Evolutionary conservation across 2,329 filamentous ascomycete species (phyloP).

Genomic region (Talaromyces atroroseus): DNA sequence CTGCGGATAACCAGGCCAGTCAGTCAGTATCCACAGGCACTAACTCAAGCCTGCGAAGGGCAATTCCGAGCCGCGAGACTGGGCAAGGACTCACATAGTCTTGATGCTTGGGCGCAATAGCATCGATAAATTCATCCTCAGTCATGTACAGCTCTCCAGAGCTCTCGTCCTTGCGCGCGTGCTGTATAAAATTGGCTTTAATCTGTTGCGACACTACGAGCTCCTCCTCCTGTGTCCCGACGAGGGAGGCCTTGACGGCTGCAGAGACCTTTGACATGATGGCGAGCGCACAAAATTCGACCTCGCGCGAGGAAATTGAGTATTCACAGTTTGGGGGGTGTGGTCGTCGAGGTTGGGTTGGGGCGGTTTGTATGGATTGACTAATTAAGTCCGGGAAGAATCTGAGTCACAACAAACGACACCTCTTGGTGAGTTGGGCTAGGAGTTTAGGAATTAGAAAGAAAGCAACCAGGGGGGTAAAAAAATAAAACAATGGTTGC

Average conservation of each 20-base stretch:
- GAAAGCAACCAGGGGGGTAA: not conserved
- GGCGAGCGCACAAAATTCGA: not conserved
- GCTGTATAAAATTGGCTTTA: slow-evolving; percentile 67
- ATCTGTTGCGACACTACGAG: slow-evolving; percentile 67
- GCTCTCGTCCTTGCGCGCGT: slow-evolving; percentile 69
- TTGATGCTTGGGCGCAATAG: slow-evolving; percentile 77
- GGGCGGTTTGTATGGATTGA: not conserved
- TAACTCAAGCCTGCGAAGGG: not conserved
- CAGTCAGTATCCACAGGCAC: slow-evolving; percentile 15
- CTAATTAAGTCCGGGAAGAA: not conserved
- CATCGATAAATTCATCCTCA: slow-evolving; percentile 81
- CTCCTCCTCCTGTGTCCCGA: slow-evolving; percentile 55
- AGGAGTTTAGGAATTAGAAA: not conserved
- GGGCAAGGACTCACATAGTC: slow-evolving; percentile 76
- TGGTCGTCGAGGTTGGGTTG: not conserved
- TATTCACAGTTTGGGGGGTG: not conserved
- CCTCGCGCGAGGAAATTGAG: not conserved
- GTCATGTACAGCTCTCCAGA: slow-evolving; percentile 75
- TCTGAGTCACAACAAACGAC: not conserved
- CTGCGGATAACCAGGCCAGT: slow-evolving; percentile 44
- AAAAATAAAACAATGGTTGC: not conserved
- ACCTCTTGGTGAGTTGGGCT: not conserved
- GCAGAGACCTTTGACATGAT: slow-evolving; percentile 54
- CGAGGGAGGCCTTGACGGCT: slow-evolving; percentile 71
- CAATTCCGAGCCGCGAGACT: not conserved